These are phyloP conservation scores for Phytophthora sansomeana DNA, from an alignment of 352 stramenopile genomes.

Conservation along the genomic window DNA sequence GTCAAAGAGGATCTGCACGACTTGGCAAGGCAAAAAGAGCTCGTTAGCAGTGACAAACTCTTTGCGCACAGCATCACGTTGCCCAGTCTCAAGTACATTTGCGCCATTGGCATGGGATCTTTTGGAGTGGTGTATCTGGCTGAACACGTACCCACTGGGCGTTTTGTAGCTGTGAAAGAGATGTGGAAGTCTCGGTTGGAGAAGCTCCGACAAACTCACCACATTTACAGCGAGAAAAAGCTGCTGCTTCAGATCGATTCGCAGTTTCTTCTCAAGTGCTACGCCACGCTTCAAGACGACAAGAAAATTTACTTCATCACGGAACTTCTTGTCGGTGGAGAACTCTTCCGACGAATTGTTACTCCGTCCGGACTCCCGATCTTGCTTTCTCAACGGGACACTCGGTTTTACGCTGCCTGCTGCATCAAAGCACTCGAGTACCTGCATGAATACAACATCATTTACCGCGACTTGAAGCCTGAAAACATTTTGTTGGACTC, in stretches of 20 bases:
- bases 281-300: conserved; percentile 93
- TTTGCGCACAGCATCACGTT: conserved; percentile 64
- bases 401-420: conserved; percentile 66
- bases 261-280: conserved; percentile 96
- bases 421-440: conserved; percentile 73
- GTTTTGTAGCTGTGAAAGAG: conserved; percentile 75
- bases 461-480: conserved; percentile 79
- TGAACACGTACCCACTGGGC: conserved; percentile 77
- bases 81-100: conserved; percentile 62
- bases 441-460: conserved; percentile 76
- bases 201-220: conserved; percentile 80
- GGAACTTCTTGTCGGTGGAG: conserved; percentile 93
- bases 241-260: conserved; percentile 93
- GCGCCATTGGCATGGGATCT: conserved; percentile 91
- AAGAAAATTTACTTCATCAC: conserved; percentile 97
- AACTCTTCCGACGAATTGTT: conserved; percentile 82
- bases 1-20: conserved; percentile 46
- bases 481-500: conserved; percentile 81
- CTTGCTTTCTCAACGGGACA: conserved; percentile 72
- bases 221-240: conserved; percentile 97
- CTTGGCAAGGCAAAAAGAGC: conserved; percentile 37
- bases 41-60: conserved; percentile 48
- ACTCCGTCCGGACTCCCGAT: conserved; percentile 43
- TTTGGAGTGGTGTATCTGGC: conserved; percentile 96
- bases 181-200: conserved; percentile 47